Percentiles rank a stretch among this genome's conserved stretches.
These are phyloP conservation scores for Hypoxylon sp. DNA, from an alignment of 2,329 filamentous ascomycete genomes.

Conservation along the genomic window DNA sequence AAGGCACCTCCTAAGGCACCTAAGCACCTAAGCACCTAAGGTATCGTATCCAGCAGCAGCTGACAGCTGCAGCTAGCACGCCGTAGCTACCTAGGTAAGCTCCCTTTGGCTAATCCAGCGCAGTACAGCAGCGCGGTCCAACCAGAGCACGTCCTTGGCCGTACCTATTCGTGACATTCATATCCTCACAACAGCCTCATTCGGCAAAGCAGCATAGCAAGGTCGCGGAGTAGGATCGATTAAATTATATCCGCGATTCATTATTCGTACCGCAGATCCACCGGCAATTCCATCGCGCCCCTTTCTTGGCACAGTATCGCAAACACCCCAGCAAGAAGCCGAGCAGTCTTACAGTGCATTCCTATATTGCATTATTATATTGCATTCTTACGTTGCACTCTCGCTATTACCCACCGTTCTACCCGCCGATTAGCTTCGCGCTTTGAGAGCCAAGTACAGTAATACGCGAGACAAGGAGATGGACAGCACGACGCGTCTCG, in stretches of 20 bases:
- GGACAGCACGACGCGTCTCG: constrained; percentile 39
- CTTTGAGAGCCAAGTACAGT: too few relatives aligned
- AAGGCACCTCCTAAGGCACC: too few relatives aligned
- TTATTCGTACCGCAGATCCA: constrained; percentile 28
- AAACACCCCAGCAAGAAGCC: too few relatives aligned
- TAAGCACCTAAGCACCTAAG: too few relatives aligned
- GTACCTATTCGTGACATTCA: not conserved
- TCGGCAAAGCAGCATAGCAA: not conserved
- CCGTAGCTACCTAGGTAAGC: not conserved
- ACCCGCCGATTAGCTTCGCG: too few relatives aligned
- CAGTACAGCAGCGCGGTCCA: too few relatives aligned
- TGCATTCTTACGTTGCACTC: too few relatives aligned
- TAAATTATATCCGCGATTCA: constrained; percentile 6
- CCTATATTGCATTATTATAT: not conserved
- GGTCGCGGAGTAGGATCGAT: constrained; percentile 15
- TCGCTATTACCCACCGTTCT: too few relatives aligned
- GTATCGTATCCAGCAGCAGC: too few relatives aligned
- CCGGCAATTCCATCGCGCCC: constrained; percentile 30
- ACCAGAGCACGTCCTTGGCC: too few relatives aligned
- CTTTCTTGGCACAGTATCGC: constrained; percentile 20
- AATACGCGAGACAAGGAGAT: constrained; percentile 35
- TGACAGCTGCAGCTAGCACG: too few relatives aligned
- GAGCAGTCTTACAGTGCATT: too few relatives aligned
- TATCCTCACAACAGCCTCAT: not conserved
- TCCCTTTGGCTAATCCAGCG: constrained; percentile 5